Percentiles rank a stretch among this genome's conserved stretches.
phyloP scores from a whole-genome alignment of 1,284 basidiomycete species.

The Ganoderma lingzhi region DNA sequence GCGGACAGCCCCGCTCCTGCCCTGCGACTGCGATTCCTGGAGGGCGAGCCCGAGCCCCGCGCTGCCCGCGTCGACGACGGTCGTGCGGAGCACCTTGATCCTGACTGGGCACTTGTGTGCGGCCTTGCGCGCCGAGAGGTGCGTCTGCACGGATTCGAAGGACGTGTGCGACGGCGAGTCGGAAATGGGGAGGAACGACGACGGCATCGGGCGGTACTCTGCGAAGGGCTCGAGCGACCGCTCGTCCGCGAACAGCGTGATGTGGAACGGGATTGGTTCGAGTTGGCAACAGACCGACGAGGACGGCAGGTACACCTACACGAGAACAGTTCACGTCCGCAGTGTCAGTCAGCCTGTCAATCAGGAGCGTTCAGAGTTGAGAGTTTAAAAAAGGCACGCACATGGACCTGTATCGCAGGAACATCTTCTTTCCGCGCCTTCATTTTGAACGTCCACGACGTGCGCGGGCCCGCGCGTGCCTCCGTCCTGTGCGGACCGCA shows the following conservation, averaged over 20 bases:
- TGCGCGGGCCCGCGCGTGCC: constrained; percentile 31
- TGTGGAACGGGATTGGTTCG: constrained; percentile 42
- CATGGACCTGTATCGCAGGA: constrained; percentile 33
- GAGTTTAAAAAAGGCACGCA: constrained; percentile 18
- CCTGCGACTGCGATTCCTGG: background rate
- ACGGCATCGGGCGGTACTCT: constrained; percentile 35
- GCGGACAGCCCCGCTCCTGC: background rate
- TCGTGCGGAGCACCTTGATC: constrained; percentile 35
- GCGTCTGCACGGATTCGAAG: constrained; percentile 27
- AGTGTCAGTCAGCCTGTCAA: constrained; percentile 10
- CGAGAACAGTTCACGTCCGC: background rate
- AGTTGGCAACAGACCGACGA: constrained; percentile 38
- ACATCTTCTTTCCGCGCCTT: constrained; percentile 22
- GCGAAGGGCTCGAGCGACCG: constrained; percentile 37
- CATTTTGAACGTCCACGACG: constrained; percentile 34
- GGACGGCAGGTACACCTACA: constrained; percentile 40
- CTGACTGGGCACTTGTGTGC: constrained; percentile 31
- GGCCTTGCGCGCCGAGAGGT: constrained; percentile 14
- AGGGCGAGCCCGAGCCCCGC: constrained; percentile 21
- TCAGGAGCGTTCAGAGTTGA: background rate
- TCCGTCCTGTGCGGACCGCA: constrained; percentile 18
- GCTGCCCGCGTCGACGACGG: constrained; percentile 33
- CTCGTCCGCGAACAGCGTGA: constrained; percentile 40
- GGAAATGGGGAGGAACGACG: constrained; percentile 42
- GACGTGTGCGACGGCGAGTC: constrained; percentile 22